These are phyloP conservation scores for Grammothele lineata DNA, from an alignment of 768 basidiomycete genomes.

Conservation along the genomic window DNA sequence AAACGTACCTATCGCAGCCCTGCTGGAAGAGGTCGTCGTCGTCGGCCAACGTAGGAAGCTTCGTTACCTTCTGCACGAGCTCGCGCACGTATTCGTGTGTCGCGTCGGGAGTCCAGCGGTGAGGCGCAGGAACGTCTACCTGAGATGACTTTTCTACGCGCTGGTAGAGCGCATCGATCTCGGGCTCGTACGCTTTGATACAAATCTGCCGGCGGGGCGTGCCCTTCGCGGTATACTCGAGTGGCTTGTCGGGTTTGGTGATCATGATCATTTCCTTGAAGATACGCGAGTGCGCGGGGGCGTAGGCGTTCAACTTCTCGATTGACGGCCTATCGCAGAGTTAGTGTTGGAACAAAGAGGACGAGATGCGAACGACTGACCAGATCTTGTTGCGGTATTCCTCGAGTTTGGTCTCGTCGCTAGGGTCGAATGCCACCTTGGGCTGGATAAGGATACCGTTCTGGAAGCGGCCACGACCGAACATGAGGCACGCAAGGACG, in stretches of 20 bases:
- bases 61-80: constrained; percentile 32
- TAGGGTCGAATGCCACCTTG: constrained; percentile 24
- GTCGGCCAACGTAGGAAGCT: constrained; percentile 21
- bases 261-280: constrained; percentile 45
- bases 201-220: constrained; percentile 26
- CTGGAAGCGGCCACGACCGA: constrained; percentile 36
- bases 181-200: constrained; percentile 31
- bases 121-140: constrained; percentile 25
- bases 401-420: constrained; percentile 22
- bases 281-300: constrained; percentile 41
- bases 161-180: constrained; percentile 37
- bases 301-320: constrained; percentile 36
- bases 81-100: background rate
- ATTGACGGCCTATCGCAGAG: constrained; percentile 20
- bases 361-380: constrained; percentile 13
- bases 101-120: constrained; percentile 19
- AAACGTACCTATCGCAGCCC: constrained; percentile 36
- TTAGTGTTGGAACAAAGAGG: constrained; percentile 1
- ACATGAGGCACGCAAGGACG: constrained; percentile 31
- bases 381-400: constrained; percentile 33
- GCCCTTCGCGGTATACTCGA: constrained; percentile 31
- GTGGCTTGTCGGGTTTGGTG: constrained; percentile 26
- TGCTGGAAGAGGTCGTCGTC: constrained; percentile 35
- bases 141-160: constrained; percentile 30
- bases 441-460: constrained; percentile 37